phyloP scores from a whole-genome alignment of 1,284 basidiomycete genomes.

The Blastosporella zonata region DNA sequence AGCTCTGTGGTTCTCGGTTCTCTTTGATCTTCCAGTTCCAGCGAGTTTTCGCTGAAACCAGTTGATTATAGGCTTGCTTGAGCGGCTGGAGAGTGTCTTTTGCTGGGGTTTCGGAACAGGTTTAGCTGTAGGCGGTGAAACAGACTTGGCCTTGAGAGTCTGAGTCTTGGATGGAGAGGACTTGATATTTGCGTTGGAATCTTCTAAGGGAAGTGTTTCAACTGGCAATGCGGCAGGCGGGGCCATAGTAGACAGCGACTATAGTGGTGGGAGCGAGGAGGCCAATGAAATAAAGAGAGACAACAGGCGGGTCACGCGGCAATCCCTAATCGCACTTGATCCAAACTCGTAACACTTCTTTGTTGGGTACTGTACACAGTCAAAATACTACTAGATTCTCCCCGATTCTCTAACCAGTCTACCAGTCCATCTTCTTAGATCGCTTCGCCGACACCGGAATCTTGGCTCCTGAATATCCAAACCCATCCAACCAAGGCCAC shows the following conservation, averaged over 20 bases:
- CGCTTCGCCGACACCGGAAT: constrained; percentile 55
- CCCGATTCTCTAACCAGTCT: constrained; percentile 14
- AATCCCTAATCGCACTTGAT: background rate
- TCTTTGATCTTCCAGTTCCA: constrained; percentile 50
- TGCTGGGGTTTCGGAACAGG: constrained; percentile 31
- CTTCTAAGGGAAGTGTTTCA: constrained; percentile 9
- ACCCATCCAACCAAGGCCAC: constrained; percentile 95
- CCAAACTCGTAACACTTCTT: background rate
- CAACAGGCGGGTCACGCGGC: background rate
- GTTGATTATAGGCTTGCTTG: constrained; percentile 85
- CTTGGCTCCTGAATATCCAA: constrained; percentile 80
- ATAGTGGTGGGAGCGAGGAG: background rate
- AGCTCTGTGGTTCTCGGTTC: constrained; percentile 33
- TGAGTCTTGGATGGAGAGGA: constrained; percentile 13
- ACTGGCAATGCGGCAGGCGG: constrained; percentile 6
- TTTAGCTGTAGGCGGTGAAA: constrained; percentile 21
- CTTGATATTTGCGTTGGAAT: constrained; percentile 5
- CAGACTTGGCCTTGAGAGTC: constrained; percentile 17
- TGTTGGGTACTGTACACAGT: background rate
- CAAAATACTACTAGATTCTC: constrained; percentile 2
- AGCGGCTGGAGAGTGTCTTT: constrained; percentile 61
- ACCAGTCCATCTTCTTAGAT: constrained; percentile 77
- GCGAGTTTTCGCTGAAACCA: constrained; percentile 89
- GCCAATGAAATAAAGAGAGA: background rate
- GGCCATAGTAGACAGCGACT: constrained; percentile 11